Percentiles rank a stretch among this genome's conserved stretches.
phyloP scores from a whole-genome alignment of 2,329 filamentous ascomycete genomes.

The Helicocarpus griseus region DNA sequence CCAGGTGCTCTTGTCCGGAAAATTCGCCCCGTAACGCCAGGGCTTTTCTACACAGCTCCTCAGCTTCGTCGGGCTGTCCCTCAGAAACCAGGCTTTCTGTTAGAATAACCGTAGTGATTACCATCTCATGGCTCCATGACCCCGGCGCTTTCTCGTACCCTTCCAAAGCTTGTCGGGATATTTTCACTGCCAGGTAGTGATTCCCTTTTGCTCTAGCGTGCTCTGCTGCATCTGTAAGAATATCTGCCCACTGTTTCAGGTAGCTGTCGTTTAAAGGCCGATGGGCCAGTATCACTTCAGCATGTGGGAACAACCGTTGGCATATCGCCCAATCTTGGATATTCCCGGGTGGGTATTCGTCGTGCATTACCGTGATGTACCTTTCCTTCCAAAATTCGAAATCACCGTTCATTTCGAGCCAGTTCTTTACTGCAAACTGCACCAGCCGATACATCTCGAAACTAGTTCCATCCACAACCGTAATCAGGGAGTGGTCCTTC shows the following conservation, averaged over 20 bases:
- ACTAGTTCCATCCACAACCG: constrained; percentile 1
- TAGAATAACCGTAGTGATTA: no score
- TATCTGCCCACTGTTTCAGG: constrained; percentile 11
- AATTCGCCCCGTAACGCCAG: no score
- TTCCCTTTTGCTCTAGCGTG: constrained; percentile 1
- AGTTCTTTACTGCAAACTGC: constrained; percentile 18
- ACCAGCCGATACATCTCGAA: constrained; percentile 22
- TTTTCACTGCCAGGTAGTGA: background rate
- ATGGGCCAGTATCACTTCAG: constrained; percentile 11
- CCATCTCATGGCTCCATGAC: no score
- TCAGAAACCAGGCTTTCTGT: no score
- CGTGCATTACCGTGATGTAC: constrained; percentile 15
- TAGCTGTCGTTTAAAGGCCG: constrained; percentile 13
- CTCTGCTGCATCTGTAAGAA: constrained; percentile 5
- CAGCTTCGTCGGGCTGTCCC: no score
- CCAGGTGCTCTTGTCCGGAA: no score
- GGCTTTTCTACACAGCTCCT: no score
- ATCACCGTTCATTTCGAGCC: constrained; percentile 18
- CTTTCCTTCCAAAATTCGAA: constrained; percentile 17
- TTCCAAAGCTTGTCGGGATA: no score
- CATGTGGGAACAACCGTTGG: constrained; percentile 19
- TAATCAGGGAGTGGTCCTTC: constrained; percentile 16
- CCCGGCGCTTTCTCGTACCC: no score
- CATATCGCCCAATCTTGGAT: constrained; percentile 20
- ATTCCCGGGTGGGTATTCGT: constrained; percentile 14